These are phyloP conservation scores for Sugiyamaella mastotermitis DNA, from an alignment of 805 yeast genomes.

Conservation along the genomic window DNA sequence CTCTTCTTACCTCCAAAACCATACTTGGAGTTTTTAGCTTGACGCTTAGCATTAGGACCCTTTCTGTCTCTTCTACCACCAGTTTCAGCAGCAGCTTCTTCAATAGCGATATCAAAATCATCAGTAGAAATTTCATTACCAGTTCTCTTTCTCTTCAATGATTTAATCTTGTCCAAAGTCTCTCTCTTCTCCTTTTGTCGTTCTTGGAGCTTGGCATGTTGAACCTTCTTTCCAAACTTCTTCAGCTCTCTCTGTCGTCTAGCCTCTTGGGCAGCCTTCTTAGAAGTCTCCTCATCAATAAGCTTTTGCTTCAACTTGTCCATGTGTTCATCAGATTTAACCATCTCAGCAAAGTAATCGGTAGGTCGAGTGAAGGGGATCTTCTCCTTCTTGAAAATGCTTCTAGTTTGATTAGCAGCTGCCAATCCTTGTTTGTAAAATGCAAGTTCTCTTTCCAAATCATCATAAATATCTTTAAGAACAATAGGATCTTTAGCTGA, in stretches of 20 bases:
- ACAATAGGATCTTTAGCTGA: constrained; percentile 57
- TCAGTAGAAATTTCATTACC: constrained; percentile 64
- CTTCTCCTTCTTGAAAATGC: constrained; percentile 53
- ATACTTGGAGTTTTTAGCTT: constrained; percentile 65
- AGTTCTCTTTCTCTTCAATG: constrained; percentile 84
- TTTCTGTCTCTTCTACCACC: constrained; percentile 33
- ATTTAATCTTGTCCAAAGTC: constrained; percentile 80
- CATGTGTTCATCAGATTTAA: constrained; percentile 97
- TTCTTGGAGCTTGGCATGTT: constrained; percentile 85
- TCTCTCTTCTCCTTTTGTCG: constrained; percentile 91
- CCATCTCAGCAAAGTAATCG: constrained; percentile 98
- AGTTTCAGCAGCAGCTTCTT: constrained; percentile 70
- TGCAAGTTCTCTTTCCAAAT: constrained; percentile 90
- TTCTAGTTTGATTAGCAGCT: constrained; percentile 72
- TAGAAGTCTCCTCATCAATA: constrained; percentile 59
- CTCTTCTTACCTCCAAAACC: constrained; percentile 79
- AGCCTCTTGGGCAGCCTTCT: constrained; percentile 89
- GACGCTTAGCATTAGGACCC: constrained; percentile 55
- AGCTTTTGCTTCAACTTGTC: constrained; percentile 80
- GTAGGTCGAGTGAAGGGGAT: constrained; percentile 88
- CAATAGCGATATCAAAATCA: constrained; percentile 86
- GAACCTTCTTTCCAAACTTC: constrained; percentile 97
- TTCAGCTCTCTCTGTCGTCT: constrained; percentile 89
- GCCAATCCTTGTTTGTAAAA: constrained; percentile 91
- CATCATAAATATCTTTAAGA: constrained; percentile 81